Conservation (phyloP, 2,329 filamentous ascomycete genomes). For the Aspergillus caelatus region DNA sequence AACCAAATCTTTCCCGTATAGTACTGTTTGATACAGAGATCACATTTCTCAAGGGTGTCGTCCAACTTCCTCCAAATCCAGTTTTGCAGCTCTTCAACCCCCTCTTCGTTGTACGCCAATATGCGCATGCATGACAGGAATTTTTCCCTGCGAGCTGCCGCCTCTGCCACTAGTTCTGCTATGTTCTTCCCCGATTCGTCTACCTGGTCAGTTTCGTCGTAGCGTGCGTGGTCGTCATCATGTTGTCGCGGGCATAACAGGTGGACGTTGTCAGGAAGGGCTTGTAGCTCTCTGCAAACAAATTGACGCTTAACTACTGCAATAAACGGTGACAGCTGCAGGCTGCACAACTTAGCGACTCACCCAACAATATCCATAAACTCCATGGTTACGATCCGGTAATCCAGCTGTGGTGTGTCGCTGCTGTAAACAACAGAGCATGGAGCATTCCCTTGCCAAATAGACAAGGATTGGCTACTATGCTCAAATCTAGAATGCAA, state of each 20-base stretch:
- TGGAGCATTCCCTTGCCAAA: slow-evolving; percentile 23
- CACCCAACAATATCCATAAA: slow-evolving; percentile 47
- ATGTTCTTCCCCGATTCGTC: slow-evolving; percentile 47
- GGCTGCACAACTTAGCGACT: slow-evolving; percentile 20
- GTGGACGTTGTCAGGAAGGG: slow-evolving; percentile 55
- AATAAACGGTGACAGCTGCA: slow-evolving; percentile 4
- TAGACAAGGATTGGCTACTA: background rate
- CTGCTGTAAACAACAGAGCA: slow-evolving; percentile 13
- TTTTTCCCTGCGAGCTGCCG: slow-evolving; percentile 59
- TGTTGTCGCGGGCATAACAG: slow-evolving; percentile 68
- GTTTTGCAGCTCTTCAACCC: slow-evolving; percentile 61
- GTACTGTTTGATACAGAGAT: slow-evolving; percentile 73
- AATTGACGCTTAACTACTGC: slow-evolving; percentile 16
- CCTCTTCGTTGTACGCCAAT: slow-evolving; percentile 66
- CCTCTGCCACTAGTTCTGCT: slow-evolving; percentile 55
- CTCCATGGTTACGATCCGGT: slow-evolving; percentile 35
- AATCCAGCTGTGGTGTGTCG: slow-evolving; percentile 10
- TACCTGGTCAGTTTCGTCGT: slow-evolving; percentile 58
- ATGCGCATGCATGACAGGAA: slow-evolving; percentile 71
- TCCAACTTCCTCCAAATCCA: slow-evolving; percentile 64
- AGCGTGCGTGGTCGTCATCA: slow-evolving; percentile 66
- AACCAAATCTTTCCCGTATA: slow-evolving; percentile 69
- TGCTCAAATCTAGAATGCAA: background rate
- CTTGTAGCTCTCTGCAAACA: slow-evolving; percentile 44
- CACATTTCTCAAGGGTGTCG: slow-evolving; percentile 63